Evolutionary conservation across 345 rosid genomes (phyloP).

Genomic region (Carallia brachiata): DNA sequence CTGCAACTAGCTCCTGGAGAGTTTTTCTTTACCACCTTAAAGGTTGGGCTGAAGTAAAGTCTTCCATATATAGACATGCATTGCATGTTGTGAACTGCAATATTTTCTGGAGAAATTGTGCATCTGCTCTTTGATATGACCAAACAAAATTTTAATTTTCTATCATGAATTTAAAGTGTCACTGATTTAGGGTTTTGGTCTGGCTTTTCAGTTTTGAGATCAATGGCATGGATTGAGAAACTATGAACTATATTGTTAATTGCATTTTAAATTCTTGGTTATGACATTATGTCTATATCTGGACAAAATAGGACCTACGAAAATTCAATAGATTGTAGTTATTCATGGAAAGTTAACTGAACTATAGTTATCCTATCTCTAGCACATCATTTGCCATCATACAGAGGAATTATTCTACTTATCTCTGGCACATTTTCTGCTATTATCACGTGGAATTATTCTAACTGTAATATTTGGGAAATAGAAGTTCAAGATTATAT

Average conservation of each 20-base stretch:
- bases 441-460: not conserved
- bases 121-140: not conserved
- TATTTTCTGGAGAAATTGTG: not conserved
- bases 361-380: no score
- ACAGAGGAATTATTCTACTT: no score
- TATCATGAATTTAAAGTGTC: not conserved
- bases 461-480: not conserved
- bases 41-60: conserved; percentile 45
- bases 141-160: not conserved
- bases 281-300: no score
- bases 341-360: not conserved
- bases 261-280: not conserved
- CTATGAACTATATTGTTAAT: not conserved
- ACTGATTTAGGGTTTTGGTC: not conserved
- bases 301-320: no score
- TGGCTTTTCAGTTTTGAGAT: not conserved
- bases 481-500: not conserved
- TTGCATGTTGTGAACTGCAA: not conserved
- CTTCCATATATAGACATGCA: not conserved
- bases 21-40: conserved; percentile 93
- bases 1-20: conserved; percentile 97
- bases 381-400: no score
- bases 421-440: not conserved
- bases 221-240: not conserved
- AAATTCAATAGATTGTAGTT: no score